Conservation (phyloP, 192 early-diverging fungal species). For the Gryganskiella cystojenkinii region DNA sequence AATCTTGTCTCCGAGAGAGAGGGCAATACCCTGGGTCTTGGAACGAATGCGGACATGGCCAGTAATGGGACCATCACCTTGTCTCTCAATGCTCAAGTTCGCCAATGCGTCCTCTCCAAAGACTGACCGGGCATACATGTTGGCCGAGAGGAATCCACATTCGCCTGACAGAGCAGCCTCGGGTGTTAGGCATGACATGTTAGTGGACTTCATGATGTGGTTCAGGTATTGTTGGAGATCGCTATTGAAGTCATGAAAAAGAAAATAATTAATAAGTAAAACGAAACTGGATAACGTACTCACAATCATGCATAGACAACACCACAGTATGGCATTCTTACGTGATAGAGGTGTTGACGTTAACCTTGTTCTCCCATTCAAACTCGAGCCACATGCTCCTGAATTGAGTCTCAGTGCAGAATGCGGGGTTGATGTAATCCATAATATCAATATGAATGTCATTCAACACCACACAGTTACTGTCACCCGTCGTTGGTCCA, state of each 20-base stretch:
- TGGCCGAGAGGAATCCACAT: slow-evolving; percentile 97
- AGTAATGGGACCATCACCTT: slow-evolving; percentile 78
- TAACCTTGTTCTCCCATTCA: slow-evolving; percentile 99
- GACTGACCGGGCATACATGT: slow-evolving; percentile 95
- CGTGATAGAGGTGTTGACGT: slow-evolving; percentile 94
- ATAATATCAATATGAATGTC: slow-evolving; percentile 99
- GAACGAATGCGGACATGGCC: slow-evolving; percentile 98
- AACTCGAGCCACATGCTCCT: slow-evolving; percentile 99
- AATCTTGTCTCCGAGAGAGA: slow-evolving; percentile 91
- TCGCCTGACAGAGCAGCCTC: slow-evolving; percentile 91
- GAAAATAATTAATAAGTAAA: not conserved
- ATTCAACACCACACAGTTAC: slow-evolving; percentile 94
- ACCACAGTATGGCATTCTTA: slow-evolving; percentile 40
- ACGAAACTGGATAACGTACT: not conserved
- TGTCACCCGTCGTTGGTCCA: slow-evolving; percentile 89
- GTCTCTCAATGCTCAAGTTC: slow-evolving; percentile 94
- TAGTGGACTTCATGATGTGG: slow-evolving; percentile 96
- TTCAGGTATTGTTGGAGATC: slow-evolving; percentile 89
- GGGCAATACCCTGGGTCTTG: slow-evolving; percentile 99
- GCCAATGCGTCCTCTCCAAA: slow-evolving; percentile 99
- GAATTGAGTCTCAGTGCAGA: slow-evolving; percentile 94
- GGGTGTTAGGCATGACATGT: slow-evolving; percentile 98
- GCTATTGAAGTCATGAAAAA: slow-evolving; percentile 40
- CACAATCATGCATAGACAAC: not conserved
- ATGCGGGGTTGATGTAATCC: slow-evolving; percentile 97